Evolutionary conservation across 176 grass and related monocot species (phyloP).

Genomic region (Raddia distichophylla): DNA sequence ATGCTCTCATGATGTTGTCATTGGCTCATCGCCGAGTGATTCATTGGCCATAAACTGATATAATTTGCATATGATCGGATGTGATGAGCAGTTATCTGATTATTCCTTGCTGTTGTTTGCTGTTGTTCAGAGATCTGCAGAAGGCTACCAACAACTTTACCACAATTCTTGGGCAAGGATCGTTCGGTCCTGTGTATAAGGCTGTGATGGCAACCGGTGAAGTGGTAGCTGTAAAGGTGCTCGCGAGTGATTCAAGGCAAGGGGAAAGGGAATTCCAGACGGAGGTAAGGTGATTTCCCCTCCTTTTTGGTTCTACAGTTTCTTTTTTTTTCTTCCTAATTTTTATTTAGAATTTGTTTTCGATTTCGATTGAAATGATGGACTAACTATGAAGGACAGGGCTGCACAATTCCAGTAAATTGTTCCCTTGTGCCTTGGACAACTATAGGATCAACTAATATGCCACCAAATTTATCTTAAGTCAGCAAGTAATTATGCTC

Average conservation of each 20-base stretch:
- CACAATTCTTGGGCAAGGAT: slow-evolving; percentile 88
- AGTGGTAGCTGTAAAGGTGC: slow-evolving; percentile 88
- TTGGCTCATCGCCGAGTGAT: not conserved
- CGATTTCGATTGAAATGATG: not conserved
- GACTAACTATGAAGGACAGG: not conserved
- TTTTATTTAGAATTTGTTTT: slow-evolving; percentile 5
- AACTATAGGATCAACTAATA: not conserved
- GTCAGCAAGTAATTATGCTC: slow-evolving; percentile 20
- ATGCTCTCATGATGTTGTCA: not conserved
- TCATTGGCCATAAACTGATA: not conserved
- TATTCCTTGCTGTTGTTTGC: slow-evolving; percentile 29
- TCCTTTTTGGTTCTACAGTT: not conserved
- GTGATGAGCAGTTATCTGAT: slow-evolving; percentile 18
- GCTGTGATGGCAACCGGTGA: slow-evolving; percentile 87
- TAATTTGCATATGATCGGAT: slow-evolving; percentile 2
- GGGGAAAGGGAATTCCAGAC: slow-evolving; percentile 96
- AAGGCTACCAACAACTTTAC: slow-evolving; percentile 96
- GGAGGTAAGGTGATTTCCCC: slow-evolving; percentile 54
- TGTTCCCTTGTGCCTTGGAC: not conserved
- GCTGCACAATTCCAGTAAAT: not conserved
- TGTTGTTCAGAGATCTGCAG: slow-evolving; percentile 74
- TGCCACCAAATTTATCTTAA: not conserved
- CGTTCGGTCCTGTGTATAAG: slow-evolving; percentile 96
- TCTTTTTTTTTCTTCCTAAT: not conserved
- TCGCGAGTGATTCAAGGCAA: slow-evolving; percentile 86